Evolutionary conservation across 495 filamentous ascomycete species (phyloP).

Genomic region (Saxophila tyrrhenica): DNA sequence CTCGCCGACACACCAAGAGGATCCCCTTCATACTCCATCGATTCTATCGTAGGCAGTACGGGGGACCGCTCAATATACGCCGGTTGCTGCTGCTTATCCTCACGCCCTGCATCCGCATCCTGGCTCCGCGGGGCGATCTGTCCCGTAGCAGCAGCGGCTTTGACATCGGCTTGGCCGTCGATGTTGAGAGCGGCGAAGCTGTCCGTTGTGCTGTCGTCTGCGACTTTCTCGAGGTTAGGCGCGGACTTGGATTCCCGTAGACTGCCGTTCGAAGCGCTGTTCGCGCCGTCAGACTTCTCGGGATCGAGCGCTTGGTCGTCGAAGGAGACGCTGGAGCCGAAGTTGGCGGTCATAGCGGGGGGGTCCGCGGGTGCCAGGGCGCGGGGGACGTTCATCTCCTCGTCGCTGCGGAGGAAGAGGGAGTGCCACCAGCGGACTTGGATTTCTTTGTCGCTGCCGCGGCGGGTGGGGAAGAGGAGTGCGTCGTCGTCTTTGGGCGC

Average conservation of each 20-base stretch:
- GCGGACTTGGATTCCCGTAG: neutral
- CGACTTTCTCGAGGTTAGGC: neutral
- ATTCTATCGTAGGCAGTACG: neutral
- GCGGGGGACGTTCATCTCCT: constrained; percentile 71
- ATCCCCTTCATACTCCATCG: constrained; percentile 7
- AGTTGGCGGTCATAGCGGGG: neutral
- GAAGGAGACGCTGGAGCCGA: constrained; percentile 10
- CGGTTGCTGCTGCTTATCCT: neutral
- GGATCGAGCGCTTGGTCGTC: constrained; percentile 3
- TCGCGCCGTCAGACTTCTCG: neutral
- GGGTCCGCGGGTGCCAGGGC: constrained; percentile 3
- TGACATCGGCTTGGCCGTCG: neutral
- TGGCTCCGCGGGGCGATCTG: neutral
- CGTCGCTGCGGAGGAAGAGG: constrained; percentile 69
- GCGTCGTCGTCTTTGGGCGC: constrained; percentile 67
- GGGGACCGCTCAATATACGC: neutral
- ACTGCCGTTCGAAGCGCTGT: neutral
- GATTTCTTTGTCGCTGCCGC: constrained; percentile 15
- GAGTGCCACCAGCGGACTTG: constrained; percentile 86
- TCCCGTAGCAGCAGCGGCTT: neutral
- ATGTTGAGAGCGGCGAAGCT: constrained; percentile 3
- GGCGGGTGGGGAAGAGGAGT: constrained; percentile 63
- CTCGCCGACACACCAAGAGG: constrained; percentile 11
- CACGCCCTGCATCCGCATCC: neutral
- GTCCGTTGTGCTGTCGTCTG: neutral